These are phyloP conservation scores for Begonia fuchsioides DNA, from an alignment of 306 rosid species.

Conservation along the genomic window DNA sequence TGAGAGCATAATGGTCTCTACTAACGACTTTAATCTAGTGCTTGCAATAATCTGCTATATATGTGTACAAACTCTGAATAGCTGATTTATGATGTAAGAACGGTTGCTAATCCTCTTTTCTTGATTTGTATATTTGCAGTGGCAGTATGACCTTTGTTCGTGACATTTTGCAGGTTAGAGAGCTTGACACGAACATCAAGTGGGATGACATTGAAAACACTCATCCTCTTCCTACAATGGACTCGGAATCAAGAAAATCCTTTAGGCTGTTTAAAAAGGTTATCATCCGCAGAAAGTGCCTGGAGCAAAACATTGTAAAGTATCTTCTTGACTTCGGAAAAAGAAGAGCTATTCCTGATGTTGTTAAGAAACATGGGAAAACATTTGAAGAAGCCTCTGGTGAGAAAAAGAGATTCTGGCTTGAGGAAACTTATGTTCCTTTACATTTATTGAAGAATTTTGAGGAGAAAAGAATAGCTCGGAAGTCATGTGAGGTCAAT, in stretches of 20 bases:
- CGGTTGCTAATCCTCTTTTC: no score
- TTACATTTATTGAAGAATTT: slow-evolving; percentile 79
- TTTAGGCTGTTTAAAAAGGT: slow-evolving; percentile 78
- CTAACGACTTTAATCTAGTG: no score
- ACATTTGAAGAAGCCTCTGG: slow-evolving; percentile 48
- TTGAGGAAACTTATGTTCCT: slow-evolving; percentile 65
- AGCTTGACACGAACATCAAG: slow-evolving; percentile 66
- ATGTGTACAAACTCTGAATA: no score
- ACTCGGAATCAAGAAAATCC: slow-evolving; percentile 72
- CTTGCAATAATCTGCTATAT: no score
- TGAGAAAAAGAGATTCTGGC: slow-evolving; percentile 85
- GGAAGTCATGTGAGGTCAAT: slow-evolving; percentile 46
- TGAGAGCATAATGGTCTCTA: no score
- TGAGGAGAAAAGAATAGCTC: slow-evolving; percentile 78
- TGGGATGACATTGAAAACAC: slow-evolving; percentile 87
- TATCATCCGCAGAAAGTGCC: slow-evolving; percentile 75
- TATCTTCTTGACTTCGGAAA: slow-evolving; percentile 97
- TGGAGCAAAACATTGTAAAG: slow-evolving; percentile 42
- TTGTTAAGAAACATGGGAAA: slow-evolving; percentile 52
- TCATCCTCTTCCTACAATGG: slow-evolving; percentile 48
- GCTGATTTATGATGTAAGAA: no score
- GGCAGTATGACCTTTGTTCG: no score
- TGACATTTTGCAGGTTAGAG: slow-evolving; percentile 55
- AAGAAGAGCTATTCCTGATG: slow-evolving; percentile 72
- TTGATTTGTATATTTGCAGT: no score